Percentiles rank a stretch among this genome's conserved stretches.
Evolutionary conservation across 768 basidiomycete genomes (phyloP).

Genomic region (Mycena chlorophos): DNA sequence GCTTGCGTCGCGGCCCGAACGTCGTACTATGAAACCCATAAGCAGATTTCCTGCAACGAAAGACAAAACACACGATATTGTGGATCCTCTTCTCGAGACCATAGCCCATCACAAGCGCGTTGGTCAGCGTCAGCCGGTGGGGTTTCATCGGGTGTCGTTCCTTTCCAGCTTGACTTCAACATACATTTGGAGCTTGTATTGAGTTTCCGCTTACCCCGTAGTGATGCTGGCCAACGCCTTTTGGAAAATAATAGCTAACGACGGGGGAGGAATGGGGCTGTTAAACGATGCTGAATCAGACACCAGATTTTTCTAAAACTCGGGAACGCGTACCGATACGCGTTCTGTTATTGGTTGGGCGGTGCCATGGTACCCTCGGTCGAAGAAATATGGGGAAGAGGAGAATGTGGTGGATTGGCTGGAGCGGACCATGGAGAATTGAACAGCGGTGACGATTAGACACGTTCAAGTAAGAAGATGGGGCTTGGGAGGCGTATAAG

Average conservation of each 20-base stretch:
- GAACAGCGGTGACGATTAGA: no score
- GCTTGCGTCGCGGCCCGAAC: slow-evolving; percentile 86
- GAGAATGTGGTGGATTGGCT: slow-evolving; percentile 67
- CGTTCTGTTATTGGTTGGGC: slow-evolving; percentile 81
- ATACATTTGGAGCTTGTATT: slow-evolving; percentile 37
- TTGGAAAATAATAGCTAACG: slow-evolving; percentile 96
- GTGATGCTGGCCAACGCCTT: slow-evolving; percentile 91
- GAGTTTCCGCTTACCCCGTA: slow-evolving; percentile 96
- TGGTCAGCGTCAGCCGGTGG: slow-evolving; percentile 92
- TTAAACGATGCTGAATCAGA: slow-evolving; percentile 2
- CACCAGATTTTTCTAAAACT: slow-evolving; percentile 2
- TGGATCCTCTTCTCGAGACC: slow-evolving; percentile 95
- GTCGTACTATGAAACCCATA: no score
- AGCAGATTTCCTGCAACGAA: no score
- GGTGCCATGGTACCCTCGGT: slow-evolving; percentile 67
- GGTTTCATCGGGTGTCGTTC: slow-evolving; percentile 99
- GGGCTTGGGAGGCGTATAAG: no score
- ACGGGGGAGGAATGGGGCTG: slow-evolving; percentile 82
- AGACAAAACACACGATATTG: no score
- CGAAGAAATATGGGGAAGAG: slow-evolving; percentile 70
- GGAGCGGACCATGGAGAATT: slow-evolving; percentile 42
- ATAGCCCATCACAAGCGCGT: slow-evolving; percentile 93
- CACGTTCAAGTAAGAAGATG: no score
- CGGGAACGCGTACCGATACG: slow-evolving; percentile 57
- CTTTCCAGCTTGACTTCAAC: slow-evolving; percentile 39